phyloP scores from a whole-genome alignment of 176 grass and related monocot genomes.

The Tillandsia leiboldiana region DNA sequence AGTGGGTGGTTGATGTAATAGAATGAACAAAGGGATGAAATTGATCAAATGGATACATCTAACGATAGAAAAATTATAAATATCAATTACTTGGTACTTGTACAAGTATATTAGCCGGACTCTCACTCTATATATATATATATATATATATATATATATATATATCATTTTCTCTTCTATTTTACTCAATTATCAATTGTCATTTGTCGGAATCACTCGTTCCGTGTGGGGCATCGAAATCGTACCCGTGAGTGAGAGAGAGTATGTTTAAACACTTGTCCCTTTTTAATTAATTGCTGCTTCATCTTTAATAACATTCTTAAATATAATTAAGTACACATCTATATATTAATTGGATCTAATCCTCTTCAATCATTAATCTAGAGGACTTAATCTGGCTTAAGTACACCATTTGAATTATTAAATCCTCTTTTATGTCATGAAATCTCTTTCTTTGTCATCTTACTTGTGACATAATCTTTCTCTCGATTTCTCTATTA shows the following conservation, averaged over 20 bases:
- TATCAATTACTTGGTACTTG: no score
- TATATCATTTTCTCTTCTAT: background rate
- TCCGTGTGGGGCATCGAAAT: background rate
- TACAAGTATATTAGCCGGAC: no score
- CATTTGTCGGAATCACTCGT: background rate
- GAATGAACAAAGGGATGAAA: no score
- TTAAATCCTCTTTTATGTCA: slow-evolving; percentile 5
- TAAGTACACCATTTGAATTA: slow-evolving; percentile 5
- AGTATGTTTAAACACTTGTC: background rate
- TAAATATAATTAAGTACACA: background rate
- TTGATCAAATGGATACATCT: no score
- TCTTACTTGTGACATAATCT: background rate
- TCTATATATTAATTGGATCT: background rate
- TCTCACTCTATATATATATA: no score
- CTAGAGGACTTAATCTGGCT: background rate
- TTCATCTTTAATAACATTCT: background rate
- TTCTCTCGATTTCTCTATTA: background rate
- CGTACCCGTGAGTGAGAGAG: background rate
- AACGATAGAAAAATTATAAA: no score
- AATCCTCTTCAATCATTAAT: background rate
- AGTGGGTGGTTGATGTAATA: no score
- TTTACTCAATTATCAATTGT: background rate
- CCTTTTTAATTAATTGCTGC: background rate
- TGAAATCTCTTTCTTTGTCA: background rate
- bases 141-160: no score